Conservation (phyloP, 495 filamentous ascomycete species). For the Cercophora scortea region DNA sequence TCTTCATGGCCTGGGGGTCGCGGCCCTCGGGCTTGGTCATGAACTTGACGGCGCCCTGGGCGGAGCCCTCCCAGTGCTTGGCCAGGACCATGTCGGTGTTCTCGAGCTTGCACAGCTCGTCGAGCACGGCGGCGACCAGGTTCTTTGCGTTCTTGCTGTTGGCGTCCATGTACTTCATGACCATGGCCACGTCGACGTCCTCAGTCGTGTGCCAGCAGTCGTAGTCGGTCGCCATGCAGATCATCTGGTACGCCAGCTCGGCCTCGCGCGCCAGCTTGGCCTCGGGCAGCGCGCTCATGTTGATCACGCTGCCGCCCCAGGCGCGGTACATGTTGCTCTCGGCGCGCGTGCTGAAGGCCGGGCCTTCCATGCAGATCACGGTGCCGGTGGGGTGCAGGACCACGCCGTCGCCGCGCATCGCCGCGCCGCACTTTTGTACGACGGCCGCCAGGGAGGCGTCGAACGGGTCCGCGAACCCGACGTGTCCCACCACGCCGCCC, state of each 20-base stretch:
- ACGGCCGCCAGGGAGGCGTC: constrained; percentile 67
- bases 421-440: constrained; percentile 63
- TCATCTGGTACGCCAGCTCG: constrained; percentile 93
- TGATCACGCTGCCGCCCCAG: constrained; percentile 88
- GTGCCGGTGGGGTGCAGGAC: constrained; percentile 69
- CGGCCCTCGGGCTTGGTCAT: constrained; percentile 62
- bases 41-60: constrained; percentile 60
- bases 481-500: constrained; percentile 84
- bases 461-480: constrained; percentile 94
- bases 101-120: constrained; percentile 71
- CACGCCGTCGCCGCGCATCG: constrained; percentile 71
- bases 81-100: constrained; percentile 66
- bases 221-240: constrained; percentile 99
- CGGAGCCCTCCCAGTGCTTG: constrained; percentile 62
- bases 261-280: constrained; percentile 93
- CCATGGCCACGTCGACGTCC: constrained; percentile 91
- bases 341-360: constrained; percentile 94
- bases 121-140: constrained; percentile 78
- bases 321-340: constrained; percentile 90
- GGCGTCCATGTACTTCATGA: constrained; percentile 91
- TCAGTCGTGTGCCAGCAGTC: constrained; percentile 83
- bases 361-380: constrained; percentile 92
- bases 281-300: constrained; percentile 96
- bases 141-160: constrained; percentile 81
- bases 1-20: constrained; percentile 55